Conservation (phyloP, 306 rosid genomes). For the Parietaria judaica region DNA sequence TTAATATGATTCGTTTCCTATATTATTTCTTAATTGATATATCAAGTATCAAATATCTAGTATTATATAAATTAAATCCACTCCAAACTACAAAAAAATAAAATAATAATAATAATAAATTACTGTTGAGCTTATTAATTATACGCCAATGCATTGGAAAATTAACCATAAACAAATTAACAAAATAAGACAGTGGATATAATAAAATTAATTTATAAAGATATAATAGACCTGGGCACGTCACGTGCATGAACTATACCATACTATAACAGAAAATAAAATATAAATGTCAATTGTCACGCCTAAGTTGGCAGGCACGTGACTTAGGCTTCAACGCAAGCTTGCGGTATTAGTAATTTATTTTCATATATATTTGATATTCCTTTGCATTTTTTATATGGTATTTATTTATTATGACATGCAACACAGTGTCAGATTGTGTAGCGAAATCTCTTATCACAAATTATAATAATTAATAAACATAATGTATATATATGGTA, state of each 20-base stretch:
- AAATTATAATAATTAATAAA: not conserved
- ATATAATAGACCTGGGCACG: not conserved
- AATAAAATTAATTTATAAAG: slow-evolving; percentile 11
- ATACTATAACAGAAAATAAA: not conserved
- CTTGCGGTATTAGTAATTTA: slow-evolving; percentile 34
- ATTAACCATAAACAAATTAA: slow-evolving; percentile 11
- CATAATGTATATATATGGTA: no score
- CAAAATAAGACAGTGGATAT: slow-evolving; percentile 49
- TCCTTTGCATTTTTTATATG: slow-evolving; percentile 14
- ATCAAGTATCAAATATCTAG: no score
- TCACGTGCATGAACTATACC: not conserved
- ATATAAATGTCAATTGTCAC: slow-evolving; percentile 12
- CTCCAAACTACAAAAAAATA: no score
- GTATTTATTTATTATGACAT: slow-evolving; percentile 2
- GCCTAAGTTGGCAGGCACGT: slow-evolving; percentile 29
- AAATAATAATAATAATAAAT: not conserved
- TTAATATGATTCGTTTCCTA: not conserved
- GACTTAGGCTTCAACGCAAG: slow-evolving; percentile 20
- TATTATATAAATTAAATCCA: no score
- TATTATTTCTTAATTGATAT: not conserved
- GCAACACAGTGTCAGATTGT: slow-evolving; percentile 9
- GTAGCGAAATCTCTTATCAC: slow-evolving; percentile 7
- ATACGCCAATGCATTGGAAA: not conserved
- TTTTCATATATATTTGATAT: slow-evolving; percentile 16
- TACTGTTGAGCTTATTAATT: not conserved